Base-by-base conservation (phyloP, 768 basidiomycete genomes). In the Macrocybe gigantea region DNA sequence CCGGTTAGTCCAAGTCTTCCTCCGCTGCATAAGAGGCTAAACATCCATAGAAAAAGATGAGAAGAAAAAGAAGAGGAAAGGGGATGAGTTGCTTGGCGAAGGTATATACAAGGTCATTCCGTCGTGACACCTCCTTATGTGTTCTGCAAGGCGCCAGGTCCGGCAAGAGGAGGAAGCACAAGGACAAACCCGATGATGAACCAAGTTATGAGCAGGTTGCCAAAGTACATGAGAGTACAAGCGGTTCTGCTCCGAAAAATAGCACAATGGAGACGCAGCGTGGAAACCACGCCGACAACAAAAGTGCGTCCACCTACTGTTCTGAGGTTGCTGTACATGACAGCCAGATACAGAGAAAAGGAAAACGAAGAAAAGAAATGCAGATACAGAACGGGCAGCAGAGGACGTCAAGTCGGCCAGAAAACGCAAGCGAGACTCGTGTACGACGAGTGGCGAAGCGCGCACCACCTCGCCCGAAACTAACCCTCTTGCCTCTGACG, bases 121-220 rank as follows among this genome's bases (percentile, higher is more conserved):
- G 4, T 22, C 22, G 22, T 22, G 22, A 22, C 22, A 22, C 22
- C 22, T 4, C 22, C 22, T 22, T 22, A 22, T 22, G 22, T 4
- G 22, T 22, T 22, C 22, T 22, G 22, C 22, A 38, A 11, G 36
- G 14, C 3, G 11, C 36, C 36, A 38, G 14, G 36, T 38, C 36
- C 14, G 22, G 22, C 22, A 67, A 67, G 61, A 63, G 64, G 39
- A 70, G 69, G 63, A 74, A 71, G 56, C 67, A 67, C 31, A 73
- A 74, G 53, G 65, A 66, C 6, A 64, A 72, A 31, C 60, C 58
- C 12, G 66, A 54, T 38, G 53, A 56, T 4, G 60, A 59, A 22
- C 22, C 22, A 22, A 22, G 22, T 22, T 22, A 4, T 22, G 22
- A 4, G 22, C 22, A 22, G 22, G 22, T 22, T 22, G 22, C 22